phyloP scores from a whole-genome alignment of 1,284 basidiomycete species.

The Xerocomus nothofagi region DNA sequence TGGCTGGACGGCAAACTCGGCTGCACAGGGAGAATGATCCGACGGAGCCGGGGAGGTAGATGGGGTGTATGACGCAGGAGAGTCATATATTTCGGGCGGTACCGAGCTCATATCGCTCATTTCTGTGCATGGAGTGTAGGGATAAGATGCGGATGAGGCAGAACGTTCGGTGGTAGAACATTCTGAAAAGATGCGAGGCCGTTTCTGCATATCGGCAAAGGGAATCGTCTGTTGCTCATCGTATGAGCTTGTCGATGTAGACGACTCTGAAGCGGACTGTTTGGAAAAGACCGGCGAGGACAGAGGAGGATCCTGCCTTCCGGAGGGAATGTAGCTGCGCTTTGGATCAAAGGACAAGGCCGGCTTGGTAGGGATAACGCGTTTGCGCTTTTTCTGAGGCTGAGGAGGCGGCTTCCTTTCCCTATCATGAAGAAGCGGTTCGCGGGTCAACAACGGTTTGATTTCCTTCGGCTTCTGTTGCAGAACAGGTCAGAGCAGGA shows the following conservation, averaged over 20 bases:
- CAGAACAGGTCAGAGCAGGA: slow-evolving; percentile 14
- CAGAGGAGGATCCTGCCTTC: slow-evolving; percentile 21
- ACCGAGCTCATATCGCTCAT: slow-evolving; percentile 12
- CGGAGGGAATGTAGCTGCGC: slow-evolving; percentile 20
- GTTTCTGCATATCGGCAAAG: slow-evolving; percentile 16
- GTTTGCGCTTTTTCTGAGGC: slow-evolving; percentile 29
- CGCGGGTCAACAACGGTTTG: slow-evolving; percentile 23
- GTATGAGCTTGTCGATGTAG: slow-evolving; percentile 7
- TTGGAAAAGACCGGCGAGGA: slow-evolving; percentile 7
- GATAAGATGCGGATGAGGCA: slow-evolving; percentile 10
- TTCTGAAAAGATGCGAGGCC: slow-evolving; percentile 14
- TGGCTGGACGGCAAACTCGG: slow-evolving; percentile 11
- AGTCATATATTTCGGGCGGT: slow-evolving; percentile 21
- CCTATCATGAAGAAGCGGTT: slow-evolving; percentile 28
- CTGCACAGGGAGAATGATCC: slow-evolving; percentile 24
- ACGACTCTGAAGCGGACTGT: slow-evolving; percentile 11
- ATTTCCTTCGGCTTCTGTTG: slow-evolving; percentile 27
- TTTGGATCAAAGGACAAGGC: slow-evolving; percentile 22
- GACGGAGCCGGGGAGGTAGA: slow-evolving; percentile 26
- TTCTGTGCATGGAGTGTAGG: slow-evolving; percentile 17
- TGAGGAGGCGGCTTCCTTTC: slow-evolving; percentile 21
- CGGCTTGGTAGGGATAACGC: slow-evolving; percentile 18
- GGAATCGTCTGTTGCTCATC: slow-evolving; percentile 13
- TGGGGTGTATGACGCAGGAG: slow-evolving; percentile 20
- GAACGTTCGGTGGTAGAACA: slow-evolving; percentile 7